Evolutionary conservation across 116 monocot species (phyloP).

Genomic region (Cymodocea nodosa): DNA sequence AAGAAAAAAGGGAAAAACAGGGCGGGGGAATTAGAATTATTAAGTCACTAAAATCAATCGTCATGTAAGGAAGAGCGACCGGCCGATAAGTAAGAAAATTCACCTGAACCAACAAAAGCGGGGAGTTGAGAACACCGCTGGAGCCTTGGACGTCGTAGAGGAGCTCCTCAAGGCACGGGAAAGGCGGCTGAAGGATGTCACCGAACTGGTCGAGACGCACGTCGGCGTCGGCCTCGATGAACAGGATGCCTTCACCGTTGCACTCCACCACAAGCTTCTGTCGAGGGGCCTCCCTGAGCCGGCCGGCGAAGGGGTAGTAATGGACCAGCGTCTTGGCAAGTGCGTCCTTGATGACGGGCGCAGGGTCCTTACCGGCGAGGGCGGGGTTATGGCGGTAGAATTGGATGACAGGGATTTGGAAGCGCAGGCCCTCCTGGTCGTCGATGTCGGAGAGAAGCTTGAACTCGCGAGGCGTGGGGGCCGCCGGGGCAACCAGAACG

Average conservation of each 20-base stretch:
- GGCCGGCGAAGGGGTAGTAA: conserved; percentile 62
- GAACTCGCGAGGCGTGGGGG: conserved; percentile 38
- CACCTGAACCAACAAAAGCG: conserved; percentile 45
- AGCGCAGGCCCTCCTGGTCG: conserved; percentile 59
- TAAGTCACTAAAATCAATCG: too few species aligned
- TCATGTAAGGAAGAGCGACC: too few species aligned
- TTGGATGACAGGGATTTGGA: conserved; percentile 58
- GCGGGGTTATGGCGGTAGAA: conserved; percentile 32
- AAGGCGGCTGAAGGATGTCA: conserved; percentile 39
- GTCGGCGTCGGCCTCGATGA: conserved; percentile 61
- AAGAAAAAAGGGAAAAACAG: too few species aligned
- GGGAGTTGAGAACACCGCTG: conserved; percentile 22
- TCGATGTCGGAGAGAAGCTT: conserved; percentile 55
- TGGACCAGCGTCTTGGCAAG: conserved; percentile 32
- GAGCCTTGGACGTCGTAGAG: conserved; percentile 32
- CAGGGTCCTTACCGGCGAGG: conserved; percentile 19
- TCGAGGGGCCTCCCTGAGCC: conserved; percentile 29
- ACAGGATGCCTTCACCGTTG: conserved; percentile 51
- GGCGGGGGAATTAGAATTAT: too few species aligned
- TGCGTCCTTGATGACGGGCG: conserved; percentile 32
- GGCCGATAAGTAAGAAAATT: too few species aligned
- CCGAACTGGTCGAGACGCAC: conserved; percentile 40
- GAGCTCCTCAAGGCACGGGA: conserved; percentile 53
- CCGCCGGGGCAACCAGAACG: conserved; percentile 39
- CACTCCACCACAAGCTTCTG: conserved; percentile 53